A percentile compares a stretch with the other conserved stretches of the same genome.
Evolutionary conservation across 179 eudicot species (phyloP).

Genomic region (Corrigiola litoralis): DNA sequence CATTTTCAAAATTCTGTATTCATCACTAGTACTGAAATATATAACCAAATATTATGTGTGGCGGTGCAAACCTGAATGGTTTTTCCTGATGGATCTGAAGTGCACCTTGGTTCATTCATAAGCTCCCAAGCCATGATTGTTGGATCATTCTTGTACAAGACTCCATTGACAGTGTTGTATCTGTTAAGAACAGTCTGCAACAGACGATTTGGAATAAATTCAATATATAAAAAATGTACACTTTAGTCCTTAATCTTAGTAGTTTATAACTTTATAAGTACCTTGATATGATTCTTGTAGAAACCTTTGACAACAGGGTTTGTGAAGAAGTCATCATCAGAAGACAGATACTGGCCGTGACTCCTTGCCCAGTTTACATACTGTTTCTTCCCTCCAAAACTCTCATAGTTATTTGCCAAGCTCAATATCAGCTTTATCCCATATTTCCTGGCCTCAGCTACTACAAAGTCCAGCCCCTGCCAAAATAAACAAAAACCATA

Average conservation of each 20-base stretch:
- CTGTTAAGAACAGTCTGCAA: constrained; percentile 77
- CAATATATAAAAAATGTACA: not conserved
- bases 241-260: not conserved
- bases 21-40: no score
- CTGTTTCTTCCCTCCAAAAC: constrained; percentile 84
- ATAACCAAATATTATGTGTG: not conserved
- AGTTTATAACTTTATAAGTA: not conserved
- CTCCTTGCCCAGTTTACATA: constrained; percentile 84
- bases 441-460: constrained; percentile 79
- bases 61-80: constrained; percentile 63
- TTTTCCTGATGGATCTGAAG: constrained; percentile 81
- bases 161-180: constrained; percentile 60
- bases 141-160: constrained; percentile 78
- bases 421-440: constrained; percentile 73
- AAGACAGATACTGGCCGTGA: constrained; percentile 53
- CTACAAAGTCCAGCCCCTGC: constrained; percentile 91
- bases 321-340: constrained; percentile 83
- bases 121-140: constrained; percentile 99
- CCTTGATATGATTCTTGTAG: constrained; percentile 82
- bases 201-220: not conserved
- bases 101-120: constrained; percentile 94
- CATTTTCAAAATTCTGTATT: no score
- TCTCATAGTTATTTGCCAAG: constrained; percentile 72
- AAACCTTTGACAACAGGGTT: constrained; percentile 63
- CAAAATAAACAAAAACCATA: not conserved